A percentile compares a stretch with the other conserved stretches of the same genome.
These are phyloP conservation scores for Evernia prunastri DNA, from an alignment of 495 filamentous ascomycete genomes.

Conservation along the genomic window DNA sequence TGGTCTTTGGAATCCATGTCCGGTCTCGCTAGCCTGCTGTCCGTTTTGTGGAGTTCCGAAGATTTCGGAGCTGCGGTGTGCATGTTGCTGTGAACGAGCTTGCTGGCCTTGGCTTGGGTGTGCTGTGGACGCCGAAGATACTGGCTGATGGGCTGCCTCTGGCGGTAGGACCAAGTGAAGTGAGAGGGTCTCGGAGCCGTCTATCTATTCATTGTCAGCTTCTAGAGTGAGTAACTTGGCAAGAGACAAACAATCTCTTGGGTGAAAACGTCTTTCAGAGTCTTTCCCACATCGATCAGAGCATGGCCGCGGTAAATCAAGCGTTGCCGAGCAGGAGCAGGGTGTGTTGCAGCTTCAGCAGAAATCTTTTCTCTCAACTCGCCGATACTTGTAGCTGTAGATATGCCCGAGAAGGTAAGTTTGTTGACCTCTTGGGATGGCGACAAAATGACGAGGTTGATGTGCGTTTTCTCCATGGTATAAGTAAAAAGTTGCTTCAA, in stretches of 20 bases:
- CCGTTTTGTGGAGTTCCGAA: background rate
- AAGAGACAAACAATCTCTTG: slow-evolving; percentile 45
- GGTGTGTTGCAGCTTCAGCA: slow-evolving; percentile 45
- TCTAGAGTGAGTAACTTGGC: background rate
- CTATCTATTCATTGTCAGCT: slow-evolving; percentile 35
- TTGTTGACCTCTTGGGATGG: slow-evolving; percentile 52
- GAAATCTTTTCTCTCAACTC: slow-evolving; percentile 57
- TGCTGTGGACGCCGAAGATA: slow-evolving; percentile 7
- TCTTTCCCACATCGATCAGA: slow-evolving; percentile 47
- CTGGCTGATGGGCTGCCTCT: slow-evolving; percentile 15
- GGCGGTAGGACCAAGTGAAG: slow-evolving; percentile 61
- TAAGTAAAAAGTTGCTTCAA: background rate
- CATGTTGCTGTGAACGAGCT: slow-evolving; percentile 2
- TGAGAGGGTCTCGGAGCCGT: slow-evolving; percentile 39
- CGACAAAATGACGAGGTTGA: slow-evolving; percentile 54
- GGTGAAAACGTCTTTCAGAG: slow-evolving; percentile 52
- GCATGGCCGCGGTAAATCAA: slow-evolving; percentile 62
- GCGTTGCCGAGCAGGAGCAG: slow-evolving; percentile 48
- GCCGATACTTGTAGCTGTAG: slow-evolving; percentile 50
- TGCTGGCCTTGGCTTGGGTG: slow-evolving; percentile 5
- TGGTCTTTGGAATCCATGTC: slow-evolving; percentile 1
- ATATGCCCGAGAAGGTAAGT: slow-evolving; percentile 47
- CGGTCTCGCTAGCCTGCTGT: background rate
- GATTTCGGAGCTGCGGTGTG: background rate
- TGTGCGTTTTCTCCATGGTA: slow-evolving; percentile 18